Evolutionary conservation across 257 asterid species (phyloP), one percentile per base, ranked within the genome.

Genomic region (Capsicum baccatum): DNA sequence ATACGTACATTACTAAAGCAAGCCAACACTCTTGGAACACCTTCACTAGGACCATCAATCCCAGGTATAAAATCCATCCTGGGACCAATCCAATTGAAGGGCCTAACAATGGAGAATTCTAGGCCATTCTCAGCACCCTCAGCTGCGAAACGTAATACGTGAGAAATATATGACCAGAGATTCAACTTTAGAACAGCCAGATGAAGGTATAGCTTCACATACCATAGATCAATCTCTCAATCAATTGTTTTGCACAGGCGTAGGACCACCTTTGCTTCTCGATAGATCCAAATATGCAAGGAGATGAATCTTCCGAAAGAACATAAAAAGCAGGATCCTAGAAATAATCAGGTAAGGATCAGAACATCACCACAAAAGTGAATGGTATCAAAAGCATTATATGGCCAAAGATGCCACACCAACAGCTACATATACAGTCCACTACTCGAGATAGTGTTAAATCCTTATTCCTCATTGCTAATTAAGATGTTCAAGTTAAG

Each of bases 211-310:
- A 86, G 73, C 58, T 83, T 37, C 50, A 83, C 97, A 87, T 84
- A 94, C 99, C 99, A 89, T 93, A 96, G 87, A 96, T 88, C 93
- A 96, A 86, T 86, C 99, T 93, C 96, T 96, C 99, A 84, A 96
- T 93, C 84, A 96, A 89, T 87, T 96, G 99, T 88, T 94, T 96
- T 11, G 99, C 98, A 57, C 99, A 96, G 68, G 99, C 99, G 84
- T 96, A 96, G 64, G 98, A 96, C 99, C 99, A 96, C 89, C 99
- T 91, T 90, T 96, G 99, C 91, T 96, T 96, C 85, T 96, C 98
- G 90, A 96, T 92, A 55, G 99, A 81, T 79, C 99, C 99, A 84
- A 96, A 96, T 82, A 96, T 94, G 92, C 99, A 96, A 63, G 99
- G 99, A 71, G 98, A 94, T 11, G 66, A 70, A 73, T 96, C 99